Evolutionary conservation across 2,329 filamentous ascomycete species (phyloP), one percentile per base, ranked within the genome.

Genomic region (Pestalotiopsis sp.): DNA sequence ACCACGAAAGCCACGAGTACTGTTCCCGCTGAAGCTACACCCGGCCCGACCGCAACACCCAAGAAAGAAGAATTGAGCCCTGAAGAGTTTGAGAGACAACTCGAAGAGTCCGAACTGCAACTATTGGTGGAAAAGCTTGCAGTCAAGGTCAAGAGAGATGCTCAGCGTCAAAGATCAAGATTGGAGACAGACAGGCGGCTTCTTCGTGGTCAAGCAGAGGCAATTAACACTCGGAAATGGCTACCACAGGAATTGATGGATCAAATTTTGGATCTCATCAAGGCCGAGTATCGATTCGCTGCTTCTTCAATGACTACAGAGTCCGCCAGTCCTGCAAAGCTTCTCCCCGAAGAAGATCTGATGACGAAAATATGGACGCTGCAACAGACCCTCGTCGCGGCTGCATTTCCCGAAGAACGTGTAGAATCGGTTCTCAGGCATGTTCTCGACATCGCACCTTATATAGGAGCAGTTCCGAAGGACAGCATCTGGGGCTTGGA

Each of bases 21-120:
- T 69, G 71, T 74, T 68, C 73, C 76, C 31, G 71, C 72, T 39
- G 69, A 73, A 14, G 66, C 68, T 57, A 41, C 71, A 4, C 67
- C 69, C 6, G 67, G 73, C 39, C 57, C 70, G 31, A 72, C 70
- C 3, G 65, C 69, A 41, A 65, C 73, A 9, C 70, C 69, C 23
- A 36, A 72, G 45, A 78, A 81, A 66, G 82, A 88, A 67, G 83
- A 87, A 36, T 81, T 95, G 72, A 94, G 89, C 63, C 92, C 95
- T 1, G 95, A 98, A 77, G 94, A 98, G 78, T 92, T 98, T 65
- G 96, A 98, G 77, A 90, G 85, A 71, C 94, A 97, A 75, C 87
- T 98, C 17, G 94, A 98, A 78, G 92, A 94, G 75, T 92, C 94
- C n/a, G 94, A 97, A 75, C 84, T 99, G 49, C 95, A 98, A 79